Evolutionary conservation across 2,329 filamentous ascomycete genomes (phyloP).

Genomic region (Ceratocystis huliohia): DNA sequence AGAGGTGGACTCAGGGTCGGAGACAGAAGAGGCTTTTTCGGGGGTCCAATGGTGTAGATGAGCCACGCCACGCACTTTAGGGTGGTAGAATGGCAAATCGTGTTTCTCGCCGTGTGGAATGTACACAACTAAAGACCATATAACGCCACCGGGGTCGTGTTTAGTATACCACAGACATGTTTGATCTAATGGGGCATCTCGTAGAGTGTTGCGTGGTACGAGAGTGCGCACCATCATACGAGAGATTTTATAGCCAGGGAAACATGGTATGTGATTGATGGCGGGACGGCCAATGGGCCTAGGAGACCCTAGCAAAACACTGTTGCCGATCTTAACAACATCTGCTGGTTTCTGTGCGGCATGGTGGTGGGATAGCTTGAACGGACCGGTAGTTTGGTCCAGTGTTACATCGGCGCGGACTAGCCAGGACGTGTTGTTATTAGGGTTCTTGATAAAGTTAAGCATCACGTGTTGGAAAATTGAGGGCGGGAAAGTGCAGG

Average conservation of each 20-base stretch:
- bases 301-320: too few species aligned
- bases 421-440: slow-evolving; percentile 64
- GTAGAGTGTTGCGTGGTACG: slow-evolving; percentile 66
- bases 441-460: slow-evolving; percentile 66
- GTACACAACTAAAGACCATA: slow-evolving; percentile 49
- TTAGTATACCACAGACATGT: slow-evolving; percentile 60
- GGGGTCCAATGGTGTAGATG: slow-evolving; percentile 58
- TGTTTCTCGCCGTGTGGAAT: slow-evolving; percentile 54
- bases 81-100: slow-evolving; percentile 79
- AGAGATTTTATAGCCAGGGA: slow-evolving; percentile 31
- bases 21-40: slow-evolving; percentile 24
- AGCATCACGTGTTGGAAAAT: slow-evolving; percentile 56
- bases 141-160: slow-evolving; percentile 25
- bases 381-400: slow-evolving; percentile 32
- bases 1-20: too few species aligned
- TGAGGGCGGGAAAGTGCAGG: slow-evolving; percentile 49
- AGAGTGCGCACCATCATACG: slow-evolving; percentile 53
- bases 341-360: not conserved
- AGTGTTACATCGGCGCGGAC: slow-evolving; percentile 62
- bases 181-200: slow-evolving; percentile 66
- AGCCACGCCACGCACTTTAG: slow-evolving; percentile 57
- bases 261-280: slow-evolving; percentile 24
- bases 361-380: not conserved
- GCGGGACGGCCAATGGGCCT: not conserved
- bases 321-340: not conserved